Base-by-base conservation (phyloP, 1,284 basidiomycete genomes). In the Leccinum huronense region DNA sequence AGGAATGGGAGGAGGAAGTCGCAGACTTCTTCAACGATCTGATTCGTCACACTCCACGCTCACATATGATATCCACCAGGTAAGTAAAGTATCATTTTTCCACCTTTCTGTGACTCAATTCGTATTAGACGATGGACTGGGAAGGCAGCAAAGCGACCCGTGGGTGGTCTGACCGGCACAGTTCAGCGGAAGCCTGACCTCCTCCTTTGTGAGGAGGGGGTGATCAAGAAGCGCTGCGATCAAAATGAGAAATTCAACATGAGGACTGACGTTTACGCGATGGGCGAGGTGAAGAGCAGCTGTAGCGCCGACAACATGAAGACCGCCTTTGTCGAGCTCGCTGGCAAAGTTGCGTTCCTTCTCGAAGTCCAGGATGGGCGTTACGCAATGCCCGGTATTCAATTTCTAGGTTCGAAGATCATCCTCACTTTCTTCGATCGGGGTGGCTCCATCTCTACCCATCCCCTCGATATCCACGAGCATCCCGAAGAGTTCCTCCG, bases 51-150 rank as follows among this genome's bases (percentile, higher is more conserved):
- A 34, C 31, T n/a, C 30, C 31, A 13, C 8, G 16, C 16, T 33
- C 54, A 16, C 54, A 56, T 19, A 56, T 56, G 54, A 38, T 38
- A 38, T 31, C 40, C 16, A 57, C 54, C 11, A 61, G 54, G 60
- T 55, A 19, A 16, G n/a, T 16, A 16, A 45, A 19, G n/a, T 16
- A 19, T 6, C 14, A 16, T 45, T 8, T 16, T 45, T 45, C 9
- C 14, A 19, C n/a, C 19, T 30, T 27, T 19, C 5, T 36, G 4
- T 36, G 19, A 53, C 48, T 53, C 5, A 53, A 16, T 27, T 53
- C 11, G 5, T 13, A 53, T 53, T 27, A 53, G 48, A 53, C 19
- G 48, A 23, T 53, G 48, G 48, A 53, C 48, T 53, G 48, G 48
- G 19, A 53, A 19, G 19, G 48, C 48, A 53, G 48, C 48, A 53